These are phyloP conservation scores for Scheffersomyces amazonensis DNA, from an alignment of 805 yeast species.

Conservation along the genomic window DNA sequence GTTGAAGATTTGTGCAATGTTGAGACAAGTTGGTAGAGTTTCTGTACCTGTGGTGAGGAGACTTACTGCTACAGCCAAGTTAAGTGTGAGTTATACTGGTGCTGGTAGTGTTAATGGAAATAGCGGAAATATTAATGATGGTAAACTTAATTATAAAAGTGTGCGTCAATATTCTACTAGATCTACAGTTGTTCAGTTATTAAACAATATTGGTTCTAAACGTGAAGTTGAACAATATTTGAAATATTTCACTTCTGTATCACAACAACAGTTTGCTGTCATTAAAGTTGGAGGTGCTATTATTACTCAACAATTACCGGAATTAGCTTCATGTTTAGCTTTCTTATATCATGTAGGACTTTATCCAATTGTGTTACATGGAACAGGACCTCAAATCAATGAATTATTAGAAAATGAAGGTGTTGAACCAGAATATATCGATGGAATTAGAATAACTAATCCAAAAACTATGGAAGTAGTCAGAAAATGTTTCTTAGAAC, in stretches of 20 bases:
- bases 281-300: constrained; percentile 99
- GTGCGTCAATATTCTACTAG: constrained; percentile 60
- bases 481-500: constrained; percentile 91
- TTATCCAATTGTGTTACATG: constrained; percentile 95
- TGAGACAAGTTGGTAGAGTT: constrained; percentile 15
- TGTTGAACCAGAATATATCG: constrained; percentile 91
- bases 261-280: constrained; percentile 96
- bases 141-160: too few relatives aligned
- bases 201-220: constrained; percentile 95
- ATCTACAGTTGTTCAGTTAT: constrained; percentile 90
- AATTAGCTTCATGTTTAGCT: constrained; percentile 92
- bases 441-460: constrained; percentile 96
- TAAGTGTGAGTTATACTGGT: not conserved
- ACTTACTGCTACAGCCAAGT: not conserved
- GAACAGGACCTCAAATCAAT: constrained; percentile 98
- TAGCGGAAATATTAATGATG: not conserved
- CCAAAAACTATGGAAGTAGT: constrained; percentile 94
- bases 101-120: not conserved
- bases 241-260: constrained; percentile 93
- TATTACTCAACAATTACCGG: constrained; percentile 89
- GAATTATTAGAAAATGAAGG: constrained; percentile 90
- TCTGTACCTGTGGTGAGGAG: constrained; percentile 4
- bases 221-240: constrained; percentile 97
- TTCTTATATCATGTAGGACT: constrained; percentile 96
- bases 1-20: constrained; percentile 12